Percentiles rank a stretch among this genome's conserved stretches.
Conservation (phyloP, 306 rosid genomes). For the Geum urbanum region DNA sequence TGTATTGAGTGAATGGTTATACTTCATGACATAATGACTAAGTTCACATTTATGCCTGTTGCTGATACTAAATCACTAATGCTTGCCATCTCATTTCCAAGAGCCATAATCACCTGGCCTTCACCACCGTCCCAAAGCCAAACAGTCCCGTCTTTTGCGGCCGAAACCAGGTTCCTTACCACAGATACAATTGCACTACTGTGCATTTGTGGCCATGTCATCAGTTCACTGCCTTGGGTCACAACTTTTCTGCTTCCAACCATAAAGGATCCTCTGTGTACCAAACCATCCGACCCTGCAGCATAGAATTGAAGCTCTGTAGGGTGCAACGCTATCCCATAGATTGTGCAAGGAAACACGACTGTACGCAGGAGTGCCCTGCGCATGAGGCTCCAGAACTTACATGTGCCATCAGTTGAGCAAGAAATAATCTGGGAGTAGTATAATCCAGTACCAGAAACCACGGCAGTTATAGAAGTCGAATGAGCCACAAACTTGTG, state of each 20-base stretch:
- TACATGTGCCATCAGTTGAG: too few relatives aligned
- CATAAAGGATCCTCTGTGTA: too few relatives aligned
- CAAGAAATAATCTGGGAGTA: too few relatives aligned
- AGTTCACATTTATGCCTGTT: slow-evolving; percentile 14
- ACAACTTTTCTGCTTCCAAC: too few relatives aligned
- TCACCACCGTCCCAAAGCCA: slow-evolving; percentile 49
- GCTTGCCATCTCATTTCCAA: slow-evolving; percentile 29
- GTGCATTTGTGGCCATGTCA: slow-evolving; percentile 36
- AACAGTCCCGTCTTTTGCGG: slow-evolving; percentile 63
- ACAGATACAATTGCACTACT: slow-evolving; percentile 38
- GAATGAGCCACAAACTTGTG: slow-evolving; percentile 53
- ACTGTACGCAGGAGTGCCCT: slow-evolving; percentile 31
- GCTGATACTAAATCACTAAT: slow-evolving; percentile 53
- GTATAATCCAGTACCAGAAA: too few relatives aligned
- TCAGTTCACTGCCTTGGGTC: too few relatives aligned
- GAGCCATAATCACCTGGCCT: slow-evolving; percentile 47
- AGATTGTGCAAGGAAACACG: slow-evolving; percentile 47
- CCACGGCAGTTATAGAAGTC: slow-evolving; percentile 48
- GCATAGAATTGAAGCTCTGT: slow-evolving; percentile 41
- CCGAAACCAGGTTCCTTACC: slow-evolving; percentile 48
- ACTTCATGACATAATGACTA: slow-evolving; percentile 3
- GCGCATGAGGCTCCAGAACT: slow-evolving; percentile 47
- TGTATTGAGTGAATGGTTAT: too few relatives aligned
- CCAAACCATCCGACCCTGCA: slow-evolving; percentile 73
- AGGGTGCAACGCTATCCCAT: slow-evolving; percentile 37